Evolutionary conservation across 805 yeast genomes (phyloP).

Genomic region (Yarrowia phangngaensis): DNA sequence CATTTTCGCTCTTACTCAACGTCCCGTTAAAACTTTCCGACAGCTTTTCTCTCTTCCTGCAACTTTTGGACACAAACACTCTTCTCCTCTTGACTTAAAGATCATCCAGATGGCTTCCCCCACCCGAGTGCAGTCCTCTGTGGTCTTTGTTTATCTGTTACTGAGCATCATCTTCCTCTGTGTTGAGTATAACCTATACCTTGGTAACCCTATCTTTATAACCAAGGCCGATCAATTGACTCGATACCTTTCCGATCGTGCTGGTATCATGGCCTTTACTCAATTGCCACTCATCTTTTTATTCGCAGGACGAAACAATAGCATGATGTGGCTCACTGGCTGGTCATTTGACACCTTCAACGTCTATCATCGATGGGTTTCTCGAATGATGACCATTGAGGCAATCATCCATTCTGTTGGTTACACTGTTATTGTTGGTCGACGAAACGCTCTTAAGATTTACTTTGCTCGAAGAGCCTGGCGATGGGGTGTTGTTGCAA

Average conservation of each 20-base stretch:
- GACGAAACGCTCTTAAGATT: conserved; percentile 11
- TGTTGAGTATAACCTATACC: conserved; percentile 31
- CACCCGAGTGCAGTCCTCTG: conserved; percentile 44
- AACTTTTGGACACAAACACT: conserved; percentile 35
- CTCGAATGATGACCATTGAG: conserved; percentile 32
- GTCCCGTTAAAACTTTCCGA: conserved; percentile 31
- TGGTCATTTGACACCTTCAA: conserved; percentile 59
- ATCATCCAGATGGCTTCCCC: conserved; percentile 38
- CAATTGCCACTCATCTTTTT: conserved; percentile 35
- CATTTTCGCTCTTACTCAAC: conserved; percentile 11
- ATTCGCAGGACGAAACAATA: conserved; percentile 69
- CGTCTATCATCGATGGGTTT: conserved; percentile 49
- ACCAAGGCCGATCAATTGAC: conserved; percentile 31
- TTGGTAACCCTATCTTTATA: conserved; percentile 30
- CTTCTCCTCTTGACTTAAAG: conserved; percentile 33
- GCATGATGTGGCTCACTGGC: conserved; percentile 58
- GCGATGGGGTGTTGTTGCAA: conserved; percentile 44
- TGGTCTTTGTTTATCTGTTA: conserved; percentile 39
- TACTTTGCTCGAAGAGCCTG: conserved; percentile 14
- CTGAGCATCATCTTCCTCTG: conserved; percentile 35
- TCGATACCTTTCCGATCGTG: conserved; percentile 31
- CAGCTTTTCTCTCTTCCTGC: conserved; percentile 39
- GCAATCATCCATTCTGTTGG: conserved; percentile 33
- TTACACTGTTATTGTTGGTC: conserved; percentile 26
- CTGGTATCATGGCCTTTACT: conserved; percentile 33